These are phyloP conservation scores for Yamadazyma akitaensis DNA, from an alignment of 805 yeast genomes.

Conservation along the genomic window DNA sequence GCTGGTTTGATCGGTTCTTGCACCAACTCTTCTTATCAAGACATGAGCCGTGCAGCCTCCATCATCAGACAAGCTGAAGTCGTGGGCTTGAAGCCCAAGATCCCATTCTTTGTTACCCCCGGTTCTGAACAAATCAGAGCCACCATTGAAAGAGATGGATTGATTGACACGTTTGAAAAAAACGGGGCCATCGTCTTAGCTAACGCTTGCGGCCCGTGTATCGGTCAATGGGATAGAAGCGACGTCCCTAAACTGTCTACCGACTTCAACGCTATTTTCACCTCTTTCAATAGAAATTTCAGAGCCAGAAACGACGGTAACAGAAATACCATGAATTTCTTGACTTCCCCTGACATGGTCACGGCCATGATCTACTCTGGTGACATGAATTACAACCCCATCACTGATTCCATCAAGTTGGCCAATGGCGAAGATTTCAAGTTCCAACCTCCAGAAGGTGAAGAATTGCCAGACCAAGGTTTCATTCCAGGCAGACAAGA, in stretches of 20 bases:
- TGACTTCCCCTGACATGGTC: slow-evolving; percentile 98
- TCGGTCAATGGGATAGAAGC: slow-evolving; percentile 98
- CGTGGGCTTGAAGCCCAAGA: slow-evolving; percentile 85
- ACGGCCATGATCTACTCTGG: slow-evolving; percentile 97
- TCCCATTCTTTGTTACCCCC: slow-evolving; percentile 93
- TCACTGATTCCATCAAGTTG: slow-evolving; percentile 75
- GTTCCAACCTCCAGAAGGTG: slow-evolving; percentile 78
- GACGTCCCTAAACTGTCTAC: slow-evolving; percentile 63
- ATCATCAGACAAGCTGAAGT: slow-evolving; percentile 81
- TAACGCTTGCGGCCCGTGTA: slow-evolving; percentile 99
- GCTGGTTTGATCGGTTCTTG: slow-evolving; percentile 98
- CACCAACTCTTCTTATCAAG: slow-evolving; percentile 97
- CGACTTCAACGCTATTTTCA: slow-evolving; percentile 84
- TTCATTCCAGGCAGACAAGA: slow-evolving; percentile 71
- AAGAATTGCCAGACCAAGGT: slow-evolving; percentile 77
- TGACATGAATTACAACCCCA: slow-evolving; percentile 86
- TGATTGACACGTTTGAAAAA: slow-evolving; percentile 71
- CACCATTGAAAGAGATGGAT: slow-evolving; percentile 93
- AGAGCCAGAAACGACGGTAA: slow-evolving; percentile 98
- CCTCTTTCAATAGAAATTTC: slow-evolving; percentile 97
- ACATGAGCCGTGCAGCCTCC: slow-evolving; percentile 94
- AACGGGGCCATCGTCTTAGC: slow-evolving; percentile 92
- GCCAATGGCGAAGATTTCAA: slow-evolving; percentile 70
- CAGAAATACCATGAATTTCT: slow-evolving; percentile 94
- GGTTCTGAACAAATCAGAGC: slow-evolving; percentile 99